These are phyloP conservation scores for Meyerozyma elateridarum DNA, from an alignment of 1,139 yeast genomes.

Conservation along the genomic window DNA sequence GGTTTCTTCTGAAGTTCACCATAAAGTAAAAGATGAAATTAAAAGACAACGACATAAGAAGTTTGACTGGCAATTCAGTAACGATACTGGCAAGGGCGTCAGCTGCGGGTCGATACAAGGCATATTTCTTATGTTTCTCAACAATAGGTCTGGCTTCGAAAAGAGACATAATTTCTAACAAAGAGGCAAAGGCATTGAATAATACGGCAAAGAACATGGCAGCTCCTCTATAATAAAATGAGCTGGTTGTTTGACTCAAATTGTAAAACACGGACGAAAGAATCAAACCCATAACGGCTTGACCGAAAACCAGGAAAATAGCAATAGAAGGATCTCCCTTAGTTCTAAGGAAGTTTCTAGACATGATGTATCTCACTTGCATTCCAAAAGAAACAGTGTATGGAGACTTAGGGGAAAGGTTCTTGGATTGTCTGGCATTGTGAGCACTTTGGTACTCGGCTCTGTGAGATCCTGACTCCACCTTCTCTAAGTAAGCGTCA, in stretches of 20 bases:
- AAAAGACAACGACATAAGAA: constrained; percentile 51
- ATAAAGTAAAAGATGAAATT: constrained; percentile 63
- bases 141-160: constrained; percentile 74
- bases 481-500: constrained; percentile 24
- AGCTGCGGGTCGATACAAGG: constrained; percentile 73
- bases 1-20: constrained; percentile 58
- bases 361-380: constrained; percentile 59
- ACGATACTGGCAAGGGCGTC: constrained; percentile 68
- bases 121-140: constrained; percentile 74
- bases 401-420: constrained; percentile 50
- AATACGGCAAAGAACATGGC: constrained; percentile 72
- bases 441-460: constrained; percentile 46
- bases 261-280: constrained; percentile 75
- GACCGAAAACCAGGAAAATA: constrained; percentile 54
- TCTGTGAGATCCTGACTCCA: constrained; percentile 15
- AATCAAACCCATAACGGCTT: constrained; percentile 68
- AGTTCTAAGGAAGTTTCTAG: constrained; percentile 60
- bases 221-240: constrained; percentile 67
- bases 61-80: constrained; percentile 63
- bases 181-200: constrained; percentile 71
- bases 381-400: constrained; percentile 60
- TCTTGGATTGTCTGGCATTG: constrained; percentile 53
- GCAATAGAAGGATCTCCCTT: constrained; percentile 66
- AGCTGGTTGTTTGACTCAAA: constrained; percentile 31
- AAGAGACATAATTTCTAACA: constrained; percentile 66